phyloP scores from a whole-genome alignment of 2,329 filamentous ascomycete genomes.

The Drechslerella coelobrocha region DNA sequence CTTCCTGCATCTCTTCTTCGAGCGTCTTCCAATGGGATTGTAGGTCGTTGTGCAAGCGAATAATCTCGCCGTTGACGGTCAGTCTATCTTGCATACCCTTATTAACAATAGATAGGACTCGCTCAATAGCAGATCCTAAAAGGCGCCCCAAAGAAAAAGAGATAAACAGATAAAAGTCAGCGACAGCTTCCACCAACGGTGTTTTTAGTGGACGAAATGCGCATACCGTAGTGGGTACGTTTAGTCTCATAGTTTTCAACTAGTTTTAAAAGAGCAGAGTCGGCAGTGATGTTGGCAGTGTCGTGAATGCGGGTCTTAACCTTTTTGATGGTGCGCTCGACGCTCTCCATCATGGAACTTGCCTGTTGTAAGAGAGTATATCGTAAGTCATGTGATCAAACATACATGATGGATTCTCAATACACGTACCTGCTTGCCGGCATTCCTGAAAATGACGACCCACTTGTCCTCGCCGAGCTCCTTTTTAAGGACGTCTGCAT shows the following conservation, averaged over 20 bases:
- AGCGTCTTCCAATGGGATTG: conserved; percentile 79
- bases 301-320: conserved; percentile 67
- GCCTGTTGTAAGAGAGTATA: conserved; percentile 60
- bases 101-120: conserved; percentile 89
- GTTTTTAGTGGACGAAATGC: not conserved
- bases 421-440: conserved; percentile 63
- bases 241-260: conserved; percentile 94
- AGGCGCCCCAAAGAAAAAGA: not conserved
- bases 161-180: not conserved
- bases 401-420: not conserved
- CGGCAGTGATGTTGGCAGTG: conserved; percentile 69
- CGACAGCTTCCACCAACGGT: no score
- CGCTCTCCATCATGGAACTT: conserved; percentile 94
- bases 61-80: conserved; percentile 93
- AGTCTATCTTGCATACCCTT: conserved; percentile 94
- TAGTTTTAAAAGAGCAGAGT: conserved; percentile 72
- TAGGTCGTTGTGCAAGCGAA: conserved; percentile 84
- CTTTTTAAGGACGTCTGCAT: conserved; percentile 85
- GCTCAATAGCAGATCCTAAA: conserved; percentile 79
- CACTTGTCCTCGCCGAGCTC: conserved; percentile 95
- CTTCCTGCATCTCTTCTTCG: conserved; percentile 76
- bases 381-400: not conserved
- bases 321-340: conserved; percentile 83
- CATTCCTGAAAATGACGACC: conserved; percentile 93
- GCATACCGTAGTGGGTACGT: conserved; percentile 78